Evolutionary conservation across 192 early-diverging fungal species (phyloP), one percentile per base, ranked within the genome.

Genomic region (Coemansia sp.): DNA sequence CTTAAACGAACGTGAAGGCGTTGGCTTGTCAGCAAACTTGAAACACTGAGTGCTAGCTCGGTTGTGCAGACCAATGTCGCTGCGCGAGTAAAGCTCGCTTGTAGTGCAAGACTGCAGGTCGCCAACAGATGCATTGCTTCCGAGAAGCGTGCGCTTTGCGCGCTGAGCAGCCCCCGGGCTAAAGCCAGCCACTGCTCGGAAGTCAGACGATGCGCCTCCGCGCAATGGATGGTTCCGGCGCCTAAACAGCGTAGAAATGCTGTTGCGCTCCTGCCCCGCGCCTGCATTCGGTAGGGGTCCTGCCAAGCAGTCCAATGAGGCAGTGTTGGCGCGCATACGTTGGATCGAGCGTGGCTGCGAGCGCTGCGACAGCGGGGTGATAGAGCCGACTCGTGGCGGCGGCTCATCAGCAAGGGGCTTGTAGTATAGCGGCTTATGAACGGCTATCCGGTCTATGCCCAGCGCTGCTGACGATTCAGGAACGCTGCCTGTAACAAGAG

Each of bases 81-180:
- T 63, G 12, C 38, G 45, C 9, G 69, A 72, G 20, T 40, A 60
- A 15, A 65, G 35, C 48, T 72, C 69, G 48, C 67, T 70, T 19
- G 73, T 48, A 2, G 67, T 55, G 48, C 62, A 65, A 48, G 73
- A 77, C 38, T 62, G 62, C 41, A 77, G 43, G 51, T 77, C 73
- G 49, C 59, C 50, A 20, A 70, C 53, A 3, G 73, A 70, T 21
- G 67, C 68, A 41, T 62, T 56, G 49, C 67, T 62, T 14, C 73
- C 67, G n/a, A 66, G 59, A 26, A 54, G 36, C 2, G 55, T 48
- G 28, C 57, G 63, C 57, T 64, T 70, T 26, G 68, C 73, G 13
- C 73, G 73, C 39, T 70, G 73, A 6, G 73, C 73, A 1, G 73
- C 73, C 21, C 63, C 73, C 2, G 73, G 67, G 39, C 73, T 77